phyloP scores from a whole-genome alignment of 2,329 filamentous ascomycete species.

The Lachnellula willkommii region DNA sequence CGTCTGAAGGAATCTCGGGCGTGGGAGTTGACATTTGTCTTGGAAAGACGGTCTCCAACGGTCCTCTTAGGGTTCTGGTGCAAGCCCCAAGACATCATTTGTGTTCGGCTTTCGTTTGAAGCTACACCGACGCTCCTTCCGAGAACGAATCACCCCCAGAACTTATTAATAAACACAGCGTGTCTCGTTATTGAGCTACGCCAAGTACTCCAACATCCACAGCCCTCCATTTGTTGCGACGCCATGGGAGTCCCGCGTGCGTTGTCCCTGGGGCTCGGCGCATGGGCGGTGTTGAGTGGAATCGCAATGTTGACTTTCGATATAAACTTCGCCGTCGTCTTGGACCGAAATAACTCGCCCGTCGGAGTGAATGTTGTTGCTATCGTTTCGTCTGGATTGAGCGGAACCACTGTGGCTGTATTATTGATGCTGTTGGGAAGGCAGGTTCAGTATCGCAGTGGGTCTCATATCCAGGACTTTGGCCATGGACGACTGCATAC shows the following conservation, averaged over 20 bases:
- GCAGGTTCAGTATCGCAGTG: slow-evolving; percentile 27
- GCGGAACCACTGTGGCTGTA: slow-evolving; percentile 19
- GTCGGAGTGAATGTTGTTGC: slow-evolving; percentile 15
- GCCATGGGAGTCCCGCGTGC: slow-evolving; percentile 21
- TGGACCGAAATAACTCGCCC: slow-evolving; percentile 15
- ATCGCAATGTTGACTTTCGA: slow-evolving; percentile 27
- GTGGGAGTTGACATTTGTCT: slow-evolving; percentile 7
- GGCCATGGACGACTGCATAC: slow-evolving; percentile 23
- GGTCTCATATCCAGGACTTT: slow-evolving; percentile 23
- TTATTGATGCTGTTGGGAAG: slow-evolving; percentile 22
- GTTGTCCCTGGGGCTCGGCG: slow-evolving; percentile 25
- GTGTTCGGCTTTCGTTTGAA: slow-evolving; percentile 24
- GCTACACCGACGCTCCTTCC: slow-evolving; percentile 6
- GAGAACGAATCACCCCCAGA: slow-evolving; percentile 1
- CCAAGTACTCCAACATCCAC: slow-evolving; percentile 4
- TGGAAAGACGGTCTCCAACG: neutral
- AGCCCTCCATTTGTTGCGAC: slow-evolving; percentile 1
- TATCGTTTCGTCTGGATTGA: slow-evolving; percentile 25
- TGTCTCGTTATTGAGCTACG: slow-evolving; percentile 15
- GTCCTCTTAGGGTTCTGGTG: slow-evolving; percentile 8
- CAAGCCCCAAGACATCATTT: slow-evolving; percentile 19
- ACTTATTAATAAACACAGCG: slow-evolving; percentile 8
- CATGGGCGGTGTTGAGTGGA: slow-evolving; percentile 26
- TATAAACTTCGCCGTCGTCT: slow-evolving; percentile 26
- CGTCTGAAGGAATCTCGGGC: slow-evolving; percentile 11